A percentile compares a stretch with the other conserved stretches of the same genome.
phyloP scores from a whole-genome alignment of 495 filamentous ascomycete genomes.

The Penicillium nucicola region DNA sequence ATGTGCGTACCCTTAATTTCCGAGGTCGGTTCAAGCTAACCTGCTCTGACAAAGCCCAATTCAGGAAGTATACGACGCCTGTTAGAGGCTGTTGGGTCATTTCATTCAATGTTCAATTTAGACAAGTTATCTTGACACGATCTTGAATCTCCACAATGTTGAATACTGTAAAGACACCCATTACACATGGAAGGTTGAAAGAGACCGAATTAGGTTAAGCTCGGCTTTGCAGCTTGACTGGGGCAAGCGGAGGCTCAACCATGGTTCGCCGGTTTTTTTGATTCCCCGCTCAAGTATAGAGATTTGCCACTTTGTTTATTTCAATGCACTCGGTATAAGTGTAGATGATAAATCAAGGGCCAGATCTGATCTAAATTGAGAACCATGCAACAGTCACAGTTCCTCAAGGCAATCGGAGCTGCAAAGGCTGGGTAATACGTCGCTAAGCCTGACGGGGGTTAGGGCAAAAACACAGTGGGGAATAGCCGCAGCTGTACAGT shows the following conservation, averaged over 20 bases:
- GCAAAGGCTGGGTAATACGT: conserved; percentile 19
- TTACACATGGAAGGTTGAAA: no score
- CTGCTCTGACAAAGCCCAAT: no score
- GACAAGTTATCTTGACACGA: neutral
- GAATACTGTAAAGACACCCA: no score
- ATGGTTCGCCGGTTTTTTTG: conserved; percentile 18
- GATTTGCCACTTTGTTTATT: no score
- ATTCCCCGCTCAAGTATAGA: conserved; percentile 15
- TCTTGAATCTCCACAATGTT: neutral
- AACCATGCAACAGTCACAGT: neutral
- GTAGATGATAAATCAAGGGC: no score
- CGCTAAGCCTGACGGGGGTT: conserved; percentile 17
- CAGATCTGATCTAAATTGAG: no score
- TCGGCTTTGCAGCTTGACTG: conserved; percentile 2
- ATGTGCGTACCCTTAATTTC: conserved; percentile 1
- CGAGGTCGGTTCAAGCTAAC: neutral
- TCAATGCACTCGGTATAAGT: no score
- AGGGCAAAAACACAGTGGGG: conserved; percentile 20
- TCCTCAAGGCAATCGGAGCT: conserved; percentile 13
- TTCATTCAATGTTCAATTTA: no score
- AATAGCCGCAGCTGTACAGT: conserved; percentile 25
- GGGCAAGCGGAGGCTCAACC: conserved; percentile 27
- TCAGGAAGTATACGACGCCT: no score
- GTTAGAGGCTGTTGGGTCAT: no score
- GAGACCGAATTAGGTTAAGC: conserved; percentile 16